Evolutionary conservation across 495 filamentous ascomycete species (phyloP).

Genomic region (Hyaloscypha finlandica): DNA sequence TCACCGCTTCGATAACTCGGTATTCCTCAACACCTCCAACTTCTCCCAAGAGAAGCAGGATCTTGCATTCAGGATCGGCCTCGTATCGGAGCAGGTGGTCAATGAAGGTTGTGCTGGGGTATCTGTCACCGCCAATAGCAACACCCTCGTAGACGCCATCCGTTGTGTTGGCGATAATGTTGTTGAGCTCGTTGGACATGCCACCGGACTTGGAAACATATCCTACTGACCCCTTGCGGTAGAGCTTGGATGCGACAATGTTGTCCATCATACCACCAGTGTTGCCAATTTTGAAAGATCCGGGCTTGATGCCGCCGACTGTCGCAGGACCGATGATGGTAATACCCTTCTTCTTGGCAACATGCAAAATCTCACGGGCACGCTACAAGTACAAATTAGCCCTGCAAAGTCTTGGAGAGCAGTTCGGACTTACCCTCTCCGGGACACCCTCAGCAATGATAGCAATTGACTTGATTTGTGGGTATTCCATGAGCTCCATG

Average conservation of each 20-base stretch:
- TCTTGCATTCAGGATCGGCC: constrained; percentile 94
- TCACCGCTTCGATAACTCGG: constrained; percentile 97
- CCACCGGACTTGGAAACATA: constrained; percentile 99
- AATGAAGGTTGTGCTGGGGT: constrained; percentile 98
- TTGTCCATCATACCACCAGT: constrained; percentile 99
- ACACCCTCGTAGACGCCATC: constrained; percentile 99
- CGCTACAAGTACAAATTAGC: constrained; percentile 52
- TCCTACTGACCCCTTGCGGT: constrained; percentile 96
- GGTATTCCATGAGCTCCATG: constrained; percentile 96
- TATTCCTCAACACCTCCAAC: constrained; percentile 99
- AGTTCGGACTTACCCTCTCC: constrained; percentile 71
- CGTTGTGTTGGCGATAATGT: constrained; percentile 93
- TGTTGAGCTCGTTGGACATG: constrained; percentile 99
- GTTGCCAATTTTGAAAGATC: constrained; percentile 99
- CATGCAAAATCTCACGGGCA: constrained; percentile 93
- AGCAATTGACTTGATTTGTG: constrained; percentile 96
- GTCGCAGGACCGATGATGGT: constrained; percentile 98
- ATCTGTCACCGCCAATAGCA: constrained; percentile 97
- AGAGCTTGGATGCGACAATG: constrained; percentile 99
- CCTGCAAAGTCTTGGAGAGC: not conserved
- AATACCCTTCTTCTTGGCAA: constrained; percentile 96
- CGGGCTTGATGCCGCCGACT: constrained; percentile 99
- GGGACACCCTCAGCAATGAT: constrained; percentile 99
- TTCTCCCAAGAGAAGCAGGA: constrained; percentile 92
- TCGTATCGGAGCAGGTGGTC: constrained; percentile 96